Evolutionary conservation across 768 basidiomycete species (phyloP).

Genomic region (Leccinum incarnatum): DNA sequence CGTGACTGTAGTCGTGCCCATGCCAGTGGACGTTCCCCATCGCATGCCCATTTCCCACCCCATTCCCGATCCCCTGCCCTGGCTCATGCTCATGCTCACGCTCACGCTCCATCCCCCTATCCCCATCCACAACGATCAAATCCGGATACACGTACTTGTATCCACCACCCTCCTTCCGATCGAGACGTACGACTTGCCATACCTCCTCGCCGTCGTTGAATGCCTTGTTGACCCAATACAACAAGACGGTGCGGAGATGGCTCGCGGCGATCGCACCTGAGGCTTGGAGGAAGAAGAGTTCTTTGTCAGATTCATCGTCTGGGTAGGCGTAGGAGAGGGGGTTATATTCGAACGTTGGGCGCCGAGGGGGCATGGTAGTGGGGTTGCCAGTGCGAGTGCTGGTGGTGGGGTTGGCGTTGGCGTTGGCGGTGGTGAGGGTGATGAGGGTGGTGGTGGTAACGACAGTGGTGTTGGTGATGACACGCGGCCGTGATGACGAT

Average conservation of each 20-base stretch:
- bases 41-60: neutral
- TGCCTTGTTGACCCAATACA: conserved; percentile 28
- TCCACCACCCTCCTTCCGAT: conserved; percentile 3
- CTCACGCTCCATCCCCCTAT: conserved; percentile 6
- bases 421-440: neutral
- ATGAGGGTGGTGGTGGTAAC: neutral
- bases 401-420: neutral
- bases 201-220: conserved; percentile 24
- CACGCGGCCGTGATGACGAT: neutral
- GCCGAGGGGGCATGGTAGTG: conserved; percentile 6
- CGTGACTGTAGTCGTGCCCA: neutral
- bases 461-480: neutral
- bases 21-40: neutral
- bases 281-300: conserved; percentile 21
- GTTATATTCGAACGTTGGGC: conserved; percentile 21
- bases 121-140: conserved; percentile 23
- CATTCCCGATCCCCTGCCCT: neutral
- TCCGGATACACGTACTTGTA: conserved; percentile 28
- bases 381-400: neutral
- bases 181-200: conserved; percentile 29
- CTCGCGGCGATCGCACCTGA: conserved; percentile 6
- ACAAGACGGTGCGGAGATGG: conserved; percentile 11
- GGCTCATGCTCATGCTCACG: neutral
- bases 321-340: conserved; percentile 19
- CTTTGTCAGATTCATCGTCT: conserved; percentile 27